These are phyloP conservation scores for Phytophthora tubulina DNA, from an alignment of 352 stramenopile species.

Conservation along the genomic window DNA sequence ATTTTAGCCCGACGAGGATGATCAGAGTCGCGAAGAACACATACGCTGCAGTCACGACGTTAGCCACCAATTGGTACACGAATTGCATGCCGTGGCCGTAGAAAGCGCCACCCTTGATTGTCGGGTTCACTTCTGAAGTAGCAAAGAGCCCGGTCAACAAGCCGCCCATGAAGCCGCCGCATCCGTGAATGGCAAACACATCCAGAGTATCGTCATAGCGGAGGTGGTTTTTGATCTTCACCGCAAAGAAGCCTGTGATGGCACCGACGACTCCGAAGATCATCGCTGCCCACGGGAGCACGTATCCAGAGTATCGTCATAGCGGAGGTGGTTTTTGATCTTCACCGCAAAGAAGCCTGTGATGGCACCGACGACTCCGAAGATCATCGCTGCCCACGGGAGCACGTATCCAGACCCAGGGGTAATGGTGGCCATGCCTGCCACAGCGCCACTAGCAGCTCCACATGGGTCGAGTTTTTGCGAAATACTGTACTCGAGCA, in stretches of 20 bases:
- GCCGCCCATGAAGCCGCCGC: slow-evolving; percentile 62
- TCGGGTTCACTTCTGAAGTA: slow-evolving; percentile 56
- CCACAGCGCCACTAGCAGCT: slow-evolving; percentile 66
- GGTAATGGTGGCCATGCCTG: slow-evolving; percentile 73
- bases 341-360: slow-evolving; percentile 59
- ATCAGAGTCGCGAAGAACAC: slow-evolving; percentile 64
- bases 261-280: slow-evolving; percentile 75
- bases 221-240: slow-evolving; percentile 68
- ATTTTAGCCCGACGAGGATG: slow-evolving; percentile 73
- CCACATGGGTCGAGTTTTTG: slow-evolving; percentile 67
- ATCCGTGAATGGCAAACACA: slow-evolving; percentile 76
- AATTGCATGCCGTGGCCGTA: slow-evolving; percentile 60
- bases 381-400: slow-evolving; percentile 72
- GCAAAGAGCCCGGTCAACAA: slow-evolving; percentile 78
- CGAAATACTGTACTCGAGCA: slow-evolving; percentile 58
- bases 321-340: slow-evolving; percentile 70
- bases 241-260: slow-evolving; percentile 51
- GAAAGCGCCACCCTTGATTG: slow-evolving; percentile 59
- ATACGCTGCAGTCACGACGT: slow-evolving; percentile 63
- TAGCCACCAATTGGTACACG: slow-evolving; percentile 56
- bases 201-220: slow-evolving; percentile 86
- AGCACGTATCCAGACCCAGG: slow-evolving; percentile 72
- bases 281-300: slow-evolving; percentile 67
- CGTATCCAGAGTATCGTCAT: slow-evolving; percentile 84
- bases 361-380: slow-evolving; percentile 64